phyloP scores from a whole-genome alignment of 225 moss, liverwort and hornwort species.

The Climacium dendroides region DNA sequence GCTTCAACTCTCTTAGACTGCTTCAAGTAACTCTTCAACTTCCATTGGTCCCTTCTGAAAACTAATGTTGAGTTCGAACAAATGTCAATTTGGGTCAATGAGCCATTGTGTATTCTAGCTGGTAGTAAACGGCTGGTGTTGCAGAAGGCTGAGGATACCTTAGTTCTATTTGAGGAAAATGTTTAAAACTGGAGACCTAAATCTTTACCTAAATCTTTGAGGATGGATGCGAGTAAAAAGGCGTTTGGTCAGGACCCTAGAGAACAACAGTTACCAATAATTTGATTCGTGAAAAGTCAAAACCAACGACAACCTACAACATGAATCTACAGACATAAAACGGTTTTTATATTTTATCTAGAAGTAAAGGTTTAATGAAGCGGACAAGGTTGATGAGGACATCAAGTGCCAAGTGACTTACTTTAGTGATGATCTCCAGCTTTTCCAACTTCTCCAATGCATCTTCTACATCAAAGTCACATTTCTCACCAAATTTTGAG shows the following conservation, averaged over 20 bases:
- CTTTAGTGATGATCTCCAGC: slow-evolving; percentile 37
- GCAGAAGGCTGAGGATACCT: neutral
- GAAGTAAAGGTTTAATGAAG: neutral
- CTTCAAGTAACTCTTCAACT: neutral
- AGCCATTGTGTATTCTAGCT: neutral
- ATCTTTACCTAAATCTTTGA: neutral
- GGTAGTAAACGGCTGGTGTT: neutral
- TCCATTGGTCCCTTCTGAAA: neutral
- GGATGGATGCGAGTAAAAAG: neutral
- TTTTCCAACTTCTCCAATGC: slow-evolving; percentile 40
- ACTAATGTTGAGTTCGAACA: neutral
- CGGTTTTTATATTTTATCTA: neutral
- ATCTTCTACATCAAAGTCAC: slow-evolving; percentile 59
- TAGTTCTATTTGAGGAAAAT: neutral
- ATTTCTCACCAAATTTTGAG: slow-evolving; percentile 43
- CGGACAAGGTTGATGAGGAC: neutral
- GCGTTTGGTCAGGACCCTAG: neutral
- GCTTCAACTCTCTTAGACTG: neutral
- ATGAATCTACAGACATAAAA: neutral
- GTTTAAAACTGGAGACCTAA: neutral
- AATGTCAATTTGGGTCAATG: neutral
- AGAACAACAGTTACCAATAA: neutral
- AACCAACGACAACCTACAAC: neutral
- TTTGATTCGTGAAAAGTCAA: neutral
- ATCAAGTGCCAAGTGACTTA: slow-evolving; percentile 1